Conservation (phyloP, 2,329 filamentous ascomycete species). For the Scytalidium sp. region DNA sequence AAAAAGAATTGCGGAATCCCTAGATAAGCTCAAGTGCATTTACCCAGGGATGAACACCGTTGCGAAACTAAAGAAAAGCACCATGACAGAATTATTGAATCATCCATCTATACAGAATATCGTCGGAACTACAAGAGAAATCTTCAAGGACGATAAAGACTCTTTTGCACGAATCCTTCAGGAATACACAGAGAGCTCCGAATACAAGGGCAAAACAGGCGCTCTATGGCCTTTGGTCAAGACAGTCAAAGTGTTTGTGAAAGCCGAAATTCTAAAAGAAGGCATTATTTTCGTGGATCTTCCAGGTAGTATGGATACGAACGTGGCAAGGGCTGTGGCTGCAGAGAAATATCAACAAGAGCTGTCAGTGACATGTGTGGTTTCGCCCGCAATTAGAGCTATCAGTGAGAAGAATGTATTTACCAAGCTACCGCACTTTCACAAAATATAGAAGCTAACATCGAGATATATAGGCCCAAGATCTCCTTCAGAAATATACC, state of each 20-base stretch:
- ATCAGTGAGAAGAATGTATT: conserved; percentile 10
- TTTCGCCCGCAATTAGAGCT: conserved; percentile 10
- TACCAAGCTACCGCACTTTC: neutral
- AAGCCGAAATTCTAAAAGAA: conserved; percentile 40
- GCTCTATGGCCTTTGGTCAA: conserved; percentile 35
- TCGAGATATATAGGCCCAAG: conserved; percentile 10
- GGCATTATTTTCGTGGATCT: conserved; percentile 51
- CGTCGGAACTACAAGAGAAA: conserved; percentile 10
- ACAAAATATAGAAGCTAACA: neutral
- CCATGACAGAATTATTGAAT: conserved; percentile 8
- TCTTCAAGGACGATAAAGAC: conserved; percentile 7
- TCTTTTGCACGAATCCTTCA: conserved; percentile 18
- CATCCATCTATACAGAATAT: conserved; percentile 6
- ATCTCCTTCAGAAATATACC: conserved; percentile 10
- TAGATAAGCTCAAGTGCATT: conserved; percentile 41
- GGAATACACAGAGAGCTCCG: conserved; percentile 20
- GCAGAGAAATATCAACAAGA: conserved; percentile 36
- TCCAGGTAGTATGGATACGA: conserved; percentile 49
- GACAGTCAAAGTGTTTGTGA: conserved; percentile 39
- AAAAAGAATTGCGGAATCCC: conserved; percentile 27
- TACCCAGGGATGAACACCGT: conserved; percentile 33
- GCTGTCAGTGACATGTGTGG: conserved; percentile 13
- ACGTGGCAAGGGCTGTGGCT: conserved; percentile 41
- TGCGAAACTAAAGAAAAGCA: conserved; percentile 28
- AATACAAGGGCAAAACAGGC: conserved; percentile 29